phyloP scores from a whole-genome alignment of 2,329 filamentous ascomycete genomes.

The Xylariaceae sp. region DNA sequence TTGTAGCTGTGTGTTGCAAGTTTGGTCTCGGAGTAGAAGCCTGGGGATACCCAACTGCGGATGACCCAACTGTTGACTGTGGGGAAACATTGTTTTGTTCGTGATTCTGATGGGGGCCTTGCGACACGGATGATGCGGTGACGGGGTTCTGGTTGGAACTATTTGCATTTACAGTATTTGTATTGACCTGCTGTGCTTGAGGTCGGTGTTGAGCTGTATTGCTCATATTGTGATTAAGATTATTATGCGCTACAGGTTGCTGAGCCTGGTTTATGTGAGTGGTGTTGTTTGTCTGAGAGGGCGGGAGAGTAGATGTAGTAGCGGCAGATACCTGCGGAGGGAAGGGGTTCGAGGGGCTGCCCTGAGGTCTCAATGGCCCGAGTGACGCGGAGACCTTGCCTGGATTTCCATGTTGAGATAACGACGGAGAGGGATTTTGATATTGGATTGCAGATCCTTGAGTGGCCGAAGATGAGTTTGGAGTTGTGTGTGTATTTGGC shows the following conservation, averaged over 20 bases:
- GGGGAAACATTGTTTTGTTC: neutral
- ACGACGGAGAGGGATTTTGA: neutral
- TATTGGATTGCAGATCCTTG: constrained; percentile 2
- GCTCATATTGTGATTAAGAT: neutral
- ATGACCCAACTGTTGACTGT: constrained; percentile 12
- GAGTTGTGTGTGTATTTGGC: constrained; percentile 1
- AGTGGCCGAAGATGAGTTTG: neutral
- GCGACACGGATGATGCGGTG: neutral
- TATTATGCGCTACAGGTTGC: constrained; percentile 1
- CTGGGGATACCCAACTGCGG: constrained; percentile 11
- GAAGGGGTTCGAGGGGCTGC: neutral
- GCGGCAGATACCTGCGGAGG: neutral
- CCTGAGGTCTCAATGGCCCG: constrained; percentile 5
- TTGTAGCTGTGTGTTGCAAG: constrained; percentile 13
- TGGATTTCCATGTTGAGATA: neutral
- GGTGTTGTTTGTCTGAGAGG: constrained; percentile 4
- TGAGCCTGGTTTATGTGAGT: neutral
- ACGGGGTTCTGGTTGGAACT: neutral
- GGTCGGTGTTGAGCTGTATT: constrained; percentile 6
- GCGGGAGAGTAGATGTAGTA: neutral
- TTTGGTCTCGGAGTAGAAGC: constrained; percentile 4
- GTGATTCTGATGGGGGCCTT: neutral
- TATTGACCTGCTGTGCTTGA: constrained; percentile 2
- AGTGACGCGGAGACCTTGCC: neutral
- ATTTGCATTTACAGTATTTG: constrained; percentile 3